Base-by-base conservation (phyloP, 345 rosid species). In the Populus nigra region DNA sequence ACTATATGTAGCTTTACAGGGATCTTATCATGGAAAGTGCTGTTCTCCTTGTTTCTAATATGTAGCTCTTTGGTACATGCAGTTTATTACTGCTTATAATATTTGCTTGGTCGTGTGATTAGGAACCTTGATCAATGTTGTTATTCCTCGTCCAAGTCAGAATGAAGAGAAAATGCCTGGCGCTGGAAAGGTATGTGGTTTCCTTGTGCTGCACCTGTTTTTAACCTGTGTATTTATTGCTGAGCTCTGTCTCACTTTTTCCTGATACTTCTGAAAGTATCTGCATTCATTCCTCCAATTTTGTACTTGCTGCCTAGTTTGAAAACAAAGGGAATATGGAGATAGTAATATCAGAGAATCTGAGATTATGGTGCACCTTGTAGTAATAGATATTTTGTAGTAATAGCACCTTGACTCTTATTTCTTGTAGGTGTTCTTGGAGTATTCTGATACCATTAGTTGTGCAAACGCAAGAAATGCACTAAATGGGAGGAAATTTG, bases 91-190 rank as follows among this genome's bases (percentile, higher is more conserved):
- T 59, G 29, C 27, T 59, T n/a, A 59, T n/a, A n/a, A n/a, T 59
- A 3, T 3, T 12, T 59, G 63, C 12, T 23, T 59, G 63, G 13
- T 49, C 25, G 57, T 79, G 57, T 79, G 47, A 66, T 65, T 25
- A 80, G 83, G 83, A 53, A 72, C 76, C 18, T 72, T 80, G 77
- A 71, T 76, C 47, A 71, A 72, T 41, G 83, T 80, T 38, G 79
- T 80, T 33, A 80, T 80, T 72, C 83, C 83, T 72, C 77, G 83
- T 65, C 80, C 83, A 72, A 55, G 73, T 72, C 65, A 66, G 27
- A 57, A 2, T 66, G 79, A 69, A 68, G 72, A 67, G 22, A 36
- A 70, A 73, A 66, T 35, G 31, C 33, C 80, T 0, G 83, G 83
- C 8, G 71, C 73, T 53, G 83, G 83, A 75, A 80, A 72, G 83